Evolutionary conservation across 768 basidiomycete species (phyloP).

Genomic region (Calocera viscosa): DNA sequence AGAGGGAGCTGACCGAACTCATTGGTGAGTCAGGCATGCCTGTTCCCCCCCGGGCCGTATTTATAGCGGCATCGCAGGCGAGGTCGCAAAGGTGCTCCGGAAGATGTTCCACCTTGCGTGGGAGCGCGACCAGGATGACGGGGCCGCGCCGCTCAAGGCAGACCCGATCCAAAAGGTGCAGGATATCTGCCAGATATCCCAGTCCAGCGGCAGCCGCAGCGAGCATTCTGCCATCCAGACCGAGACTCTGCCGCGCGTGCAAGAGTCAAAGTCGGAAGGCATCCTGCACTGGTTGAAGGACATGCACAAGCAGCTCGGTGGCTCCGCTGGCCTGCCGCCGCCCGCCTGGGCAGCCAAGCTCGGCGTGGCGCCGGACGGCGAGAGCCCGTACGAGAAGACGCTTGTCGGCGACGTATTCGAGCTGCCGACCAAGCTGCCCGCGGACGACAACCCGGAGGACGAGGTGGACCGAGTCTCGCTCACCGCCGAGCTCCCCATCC

Average conservation of each 20-base stretch:
- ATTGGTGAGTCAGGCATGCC: background rate
- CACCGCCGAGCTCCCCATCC: background rate
- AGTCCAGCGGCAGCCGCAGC: background rate
- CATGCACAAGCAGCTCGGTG: background rate
- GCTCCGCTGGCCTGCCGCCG: background rate
- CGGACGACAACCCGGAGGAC: background rate
- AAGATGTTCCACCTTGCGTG: slow-evolving; percentile 2
- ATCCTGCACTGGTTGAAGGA: background rate
- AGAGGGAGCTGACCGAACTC: background rate
- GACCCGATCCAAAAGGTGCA: background rate
- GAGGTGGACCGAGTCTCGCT: background rate
- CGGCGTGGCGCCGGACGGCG: background rate
- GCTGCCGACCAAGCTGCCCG: background rate
- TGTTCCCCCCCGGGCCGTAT: background rate
- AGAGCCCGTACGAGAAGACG: background rate
- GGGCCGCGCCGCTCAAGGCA: background rate
- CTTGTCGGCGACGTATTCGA: background rate
- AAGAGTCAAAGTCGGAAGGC: background rate
- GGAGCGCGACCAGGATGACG: background rate
- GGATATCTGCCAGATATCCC: slow-evolving; percentile 3
- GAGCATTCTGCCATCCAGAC: background rate
- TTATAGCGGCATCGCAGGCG: background rate
- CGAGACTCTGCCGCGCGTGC: background rate
- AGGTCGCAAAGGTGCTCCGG: background rate
- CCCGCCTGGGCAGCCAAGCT: background rate